phyloP scores from a whole-genome alignment of 192 early-diverging fungal species.

The Coemansia sp. region DNA sequence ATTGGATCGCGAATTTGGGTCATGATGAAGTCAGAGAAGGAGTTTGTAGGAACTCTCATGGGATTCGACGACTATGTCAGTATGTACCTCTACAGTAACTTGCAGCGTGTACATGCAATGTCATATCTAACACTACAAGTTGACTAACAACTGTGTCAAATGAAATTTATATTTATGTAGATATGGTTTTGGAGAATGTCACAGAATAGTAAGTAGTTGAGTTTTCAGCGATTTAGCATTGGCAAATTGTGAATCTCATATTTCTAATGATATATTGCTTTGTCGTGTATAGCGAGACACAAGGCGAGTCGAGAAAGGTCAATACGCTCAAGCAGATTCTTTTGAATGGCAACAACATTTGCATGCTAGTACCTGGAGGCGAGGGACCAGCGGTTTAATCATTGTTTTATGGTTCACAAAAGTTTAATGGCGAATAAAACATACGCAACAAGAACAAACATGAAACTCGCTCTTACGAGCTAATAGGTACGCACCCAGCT shows the following conservation, averaged over 20 bases:
- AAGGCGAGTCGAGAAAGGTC: conserved; percentile 66
- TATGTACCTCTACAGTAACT: conserved; percentile 27
- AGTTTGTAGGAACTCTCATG: conserved; percentile 92
- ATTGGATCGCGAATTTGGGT: conserved; percentile 98
- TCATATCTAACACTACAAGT: too few relatives aligned
- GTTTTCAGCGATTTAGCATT: background rate
- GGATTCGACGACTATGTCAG: conserved; percentile 99
- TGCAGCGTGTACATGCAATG: background rate
- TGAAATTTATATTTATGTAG: conserved; percentile 6
- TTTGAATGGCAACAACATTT: conserved; percentile 96
- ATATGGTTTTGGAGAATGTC: conserved; percentile 97
- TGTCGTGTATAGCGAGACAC: conserved; percentile 60
- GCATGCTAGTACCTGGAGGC: conserved; percentile 73
- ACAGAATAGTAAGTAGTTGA: conserved; percentile 70
- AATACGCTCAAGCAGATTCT: conserved; percentile 86
- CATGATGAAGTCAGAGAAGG: conserved; percentile 94
- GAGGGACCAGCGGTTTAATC: conserved; percentile 9
- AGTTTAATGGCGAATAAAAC: background rate
- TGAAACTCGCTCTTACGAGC: background rate
- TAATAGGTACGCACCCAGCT: conserved; percentile 24
- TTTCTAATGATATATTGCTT: background rate
- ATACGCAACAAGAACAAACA: too few relatives aligned
- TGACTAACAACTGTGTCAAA: background rate
- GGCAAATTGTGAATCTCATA: background rate
- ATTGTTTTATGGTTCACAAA: background rate